Conservation (phyloP, 2,329 filamentous ascomycete genomes). For the Alternaria tenuissima region DNA sequence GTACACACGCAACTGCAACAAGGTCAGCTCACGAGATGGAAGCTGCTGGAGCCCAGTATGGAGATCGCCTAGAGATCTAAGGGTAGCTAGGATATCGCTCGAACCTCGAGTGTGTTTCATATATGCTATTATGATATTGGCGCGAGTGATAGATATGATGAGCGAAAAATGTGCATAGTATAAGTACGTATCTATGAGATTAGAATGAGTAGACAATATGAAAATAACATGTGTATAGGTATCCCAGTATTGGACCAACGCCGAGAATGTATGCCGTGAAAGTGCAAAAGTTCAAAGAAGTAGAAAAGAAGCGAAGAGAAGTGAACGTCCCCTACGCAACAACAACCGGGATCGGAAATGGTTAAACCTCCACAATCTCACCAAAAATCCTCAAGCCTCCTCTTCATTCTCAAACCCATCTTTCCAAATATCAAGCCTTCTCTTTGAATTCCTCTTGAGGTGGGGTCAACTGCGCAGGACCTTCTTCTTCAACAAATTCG, state of each 20-base stretch:
- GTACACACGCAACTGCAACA: not conserved
- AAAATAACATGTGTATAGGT: not conserved
- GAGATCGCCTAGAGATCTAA: not conserved
- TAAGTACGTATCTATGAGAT: not conserved
- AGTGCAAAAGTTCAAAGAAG: not conserved
- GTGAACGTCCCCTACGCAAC: not conserved
- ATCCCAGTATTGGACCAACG: not conserved
- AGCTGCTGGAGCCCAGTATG: not conserved
- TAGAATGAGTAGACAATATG: not conserved
- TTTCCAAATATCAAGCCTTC: not conserved
- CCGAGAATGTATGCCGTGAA: slow-evolving; percentile 3
- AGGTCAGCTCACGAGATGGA: no score
- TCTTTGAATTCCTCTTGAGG: slow-evolving; percentile 11
- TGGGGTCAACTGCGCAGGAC: slow-evolving; percentile 12
- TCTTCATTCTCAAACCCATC: not conserved
- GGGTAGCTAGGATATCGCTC: not conserved
- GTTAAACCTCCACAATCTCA: not conserved
- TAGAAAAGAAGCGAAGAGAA: not conserved
- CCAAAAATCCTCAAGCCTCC: not conserved
- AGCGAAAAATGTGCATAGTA: not conserved
- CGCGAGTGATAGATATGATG: not conserved
- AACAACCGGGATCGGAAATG: not conserved
- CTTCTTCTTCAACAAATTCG: slow-evolving; percentile 43
- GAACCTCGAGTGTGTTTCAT: no score
- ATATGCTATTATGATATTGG: not conserved